Evolutionary conservation across 805 yeast species (phyloP).

Genomic region (Metschnikowia gelsemii): DNA sequence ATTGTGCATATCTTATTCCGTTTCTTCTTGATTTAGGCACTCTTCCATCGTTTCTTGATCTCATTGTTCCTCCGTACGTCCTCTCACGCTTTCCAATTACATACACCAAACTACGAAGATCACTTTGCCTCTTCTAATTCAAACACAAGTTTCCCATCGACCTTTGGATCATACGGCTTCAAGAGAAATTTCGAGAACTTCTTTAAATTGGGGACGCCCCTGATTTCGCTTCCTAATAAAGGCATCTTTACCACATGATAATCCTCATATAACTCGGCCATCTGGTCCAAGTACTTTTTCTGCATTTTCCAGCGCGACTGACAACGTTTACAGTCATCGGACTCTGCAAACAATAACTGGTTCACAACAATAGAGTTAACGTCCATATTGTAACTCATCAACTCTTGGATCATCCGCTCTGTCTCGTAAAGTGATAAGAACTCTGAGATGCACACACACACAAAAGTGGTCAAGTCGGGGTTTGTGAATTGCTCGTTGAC

Average conservation of each 20-base stretch:
- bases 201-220: conserved; percentile 85
- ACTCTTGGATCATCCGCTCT: conserved; percentile 95
- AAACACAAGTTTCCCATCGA: conserved; percentile 52
- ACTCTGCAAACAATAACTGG: conserved; percentile 86
- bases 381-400: conserved; percentile 92
- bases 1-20: no score
- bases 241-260: conserved; percentile 97
- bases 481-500: conserved; percentile 94
- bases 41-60: neutral
- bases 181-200: conserved; percentile 80
- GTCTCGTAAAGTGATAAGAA: conserved; percentile 95
- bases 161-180: conserved; percentile 70
- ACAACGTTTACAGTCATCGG: conserved; percentile 85
- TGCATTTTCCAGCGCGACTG: conserved; percentile 94
- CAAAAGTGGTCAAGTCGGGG: conserved; percentile 92
- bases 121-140: conserved; percentile 51
- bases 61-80: neutral
- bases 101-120: no score
- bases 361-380: conserved; percentile 95
- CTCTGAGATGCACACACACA: conserved; percentile 97
- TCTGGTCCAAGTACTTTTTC: conserved; percentile 89
- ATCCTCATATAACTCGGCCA: conserved; percentile 94
- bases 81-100: neutral
- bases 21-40: no score
- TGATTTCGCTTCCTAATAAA: conserved; percentile 87